These are phyloP conservation scores for Rhododendron simsii DNA, from an alignment of 148 eudicot species.

Conservation along the genomic window DNA sequence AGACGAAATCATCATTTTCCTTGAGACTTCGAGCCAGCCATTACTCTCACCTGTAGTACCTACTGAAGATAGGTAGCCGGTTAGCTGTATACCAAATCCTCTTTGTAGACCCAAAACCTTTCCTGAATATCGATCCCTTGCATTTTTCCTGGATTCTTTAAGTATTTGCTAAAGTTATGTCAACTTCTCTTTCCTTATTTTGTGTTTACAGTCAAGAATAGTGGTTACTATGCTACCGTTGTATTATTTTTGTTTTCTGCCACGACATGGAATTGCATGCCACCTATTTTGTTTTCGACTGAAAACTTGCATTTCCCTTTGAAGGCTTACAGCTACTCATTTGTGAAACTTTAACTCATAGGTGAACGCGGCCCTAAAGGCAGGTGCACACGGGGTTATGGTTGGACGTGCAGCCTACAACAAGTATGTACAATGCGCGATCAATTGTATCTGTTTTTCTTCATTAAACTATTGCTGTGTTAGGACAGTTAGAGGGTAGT, in stretches of 20 bases:
- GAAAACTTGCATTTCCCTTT: background rate
- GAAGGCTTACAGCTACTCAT: background rate
- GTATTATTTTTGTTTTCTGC: background rate
- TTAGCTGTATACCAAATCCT: background rate
- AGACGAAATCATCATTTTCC: background rate
- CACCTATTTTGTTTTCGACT: background rate
- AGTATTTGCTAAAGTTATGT: background rate
- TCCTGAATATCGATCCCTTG: background rate
- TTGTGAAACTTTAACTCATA: slow-evolving; percentile 20
- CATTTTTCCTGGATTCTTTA: background rate
- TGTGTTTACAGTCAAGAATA: background rate
- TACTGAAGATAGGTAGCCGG: background rate
- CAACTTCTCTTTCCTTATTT: background rate
- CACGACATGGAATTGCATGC: background rate
- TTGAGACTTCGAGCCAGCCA: background rate
- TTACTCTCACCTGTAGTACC: background rate
- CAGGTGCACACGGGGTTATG: slow-evolving; percentile 97
- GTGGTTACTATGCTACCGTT: background rate
- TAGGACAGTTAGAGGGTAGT: background rate
- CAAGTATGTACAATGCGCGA: slow-evolving; percentile 39
- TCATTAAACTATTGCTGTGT: background rate
- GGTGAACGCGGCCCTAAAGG: slow-evolving; percentile 79
- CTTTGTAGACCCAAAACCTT: background rate
- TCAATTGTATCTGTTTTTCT: background rate
- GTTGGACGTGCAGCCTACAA: slow-evolving; percentile 87